Evolutionary conservation across 768 basidiomycete species (phyloP), one percentile per base, ranked within the genome.

Genomic region (Lactarius hengduanensis): DNA sequence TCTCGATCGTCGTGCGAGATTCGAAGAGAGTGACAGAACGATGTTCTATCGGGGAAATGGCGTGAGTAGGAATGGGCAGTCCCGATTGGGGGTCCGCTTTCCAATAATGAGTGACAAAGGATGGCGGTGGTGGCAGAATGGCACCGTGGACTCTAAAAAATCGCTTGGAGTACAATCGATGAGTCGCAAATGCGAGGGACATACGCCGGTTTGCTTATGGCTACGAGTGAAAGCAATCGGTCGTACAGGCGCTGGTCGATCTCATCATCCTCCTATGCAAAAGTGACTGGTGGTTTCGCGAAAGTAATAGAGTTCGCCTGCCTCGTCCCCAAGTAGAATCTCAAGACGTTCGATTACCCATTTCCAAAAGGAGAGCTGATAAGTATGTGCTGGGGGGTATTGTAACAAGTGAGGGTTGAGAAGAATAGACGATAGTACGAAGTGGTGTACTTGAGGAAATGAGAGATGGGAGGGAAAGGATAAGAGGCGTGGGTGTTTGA

Each of bases 341-440:
- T 91, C 91, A 43, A 92, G 77, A 43, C 78, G 73, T 26, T 74
- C 71, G 22, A 92, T 82, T 0, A 78, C 79, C 84, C 87, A 88
- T 76, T 92, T 92, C 90, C 90, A 92, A 73, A 91, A 93, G 2
- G 73, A 66, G 57, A 77, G 77, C 67, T 89, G 89, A 69, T 88
- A 91, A 69, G 83, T 79, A 20, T 70, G 67, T 0, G 90, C 87
- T 0, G 90, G 89, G 4, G 90, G 83, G 71, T 87, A 91, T 32
- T 71, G 70, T 59, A 75, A 70, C 47, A 90, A 82, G 71, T 89
- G 88, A 8, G 75, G 67, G 70, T 82, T 80, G 9, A 81, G 71
- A 20, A 91, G 76, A 58, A 93, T 74, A 26, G 74, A 71, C 32
- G 79, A 72, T 62, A 91, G 72, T 26, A 92, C 73, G 71, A 87